phyloP scores from a whole-genome alignment of 495 filamentous ascomycete species.

The Aspergillus sparsus region DNA sequence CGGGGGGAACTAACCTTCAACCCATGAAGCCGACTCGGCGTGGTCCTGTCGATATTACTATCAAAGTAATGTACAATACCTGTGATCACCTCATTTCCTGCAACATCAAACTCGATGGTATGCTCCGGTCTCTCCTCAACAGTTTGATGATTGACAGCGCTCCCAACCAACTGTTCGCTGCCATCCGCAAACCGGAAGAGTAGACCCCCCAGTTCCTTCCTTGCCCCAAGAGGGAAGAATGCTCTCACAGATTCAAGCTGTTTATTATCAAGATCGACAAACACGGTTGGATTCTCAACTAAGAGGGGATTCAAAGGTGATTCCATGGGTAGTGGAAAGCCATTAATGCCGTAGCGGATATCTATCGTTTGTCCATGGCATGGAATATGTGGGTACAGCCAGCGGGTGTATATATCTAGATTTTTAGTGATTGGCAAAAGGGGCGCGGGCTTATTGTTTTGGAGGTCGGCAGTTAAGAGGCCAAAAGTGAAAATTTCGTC shows the following conservation, averaged over 20 bases:
- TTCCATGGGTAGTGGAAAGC: background rate
- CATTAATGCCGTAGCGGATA: background rate
- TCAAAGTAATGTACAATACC: background rate
- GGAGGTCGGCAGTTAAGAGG: slow-evolving; percentile 3
- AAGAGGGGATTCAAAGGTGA: background rate
- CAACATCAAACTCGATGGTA: background rate
- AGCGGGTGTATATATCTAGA: slow-evolving; percentile 8
- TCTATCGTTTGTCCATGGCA: too few species aligned
- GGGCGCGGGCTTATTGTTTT: background rate
- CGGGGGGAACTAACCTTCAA: background rate
- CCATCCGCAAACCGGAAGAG: background rate
- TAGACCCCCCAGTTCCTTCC: slow-evolving; percentile 4
- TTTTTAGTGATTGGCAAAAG: background rate
- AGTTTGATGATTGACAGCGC: background rate
- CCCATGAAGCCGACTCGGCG: slow-evolving; percentile 1
- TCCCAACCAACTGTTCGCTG: background rate
- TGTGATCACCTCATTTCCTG: slow-evolving; percentile 1
- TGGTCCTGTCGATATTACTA: slow-evolving; percentile 1
- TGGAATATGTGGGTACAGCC: slow-evolving; percentile 1
- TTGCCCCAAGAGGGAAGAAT: slow-evolving; percentile 2
- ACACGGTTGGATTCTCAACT: background rate
- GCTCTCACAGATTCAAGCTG: background rate
- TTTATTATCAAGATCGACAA: background rate
- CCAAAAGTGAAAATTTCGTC: background rate
- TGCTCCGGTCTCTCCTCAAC: background rate